Conservation (phyloP, 208 protist species). For the Crithidia sp. region DNA sequence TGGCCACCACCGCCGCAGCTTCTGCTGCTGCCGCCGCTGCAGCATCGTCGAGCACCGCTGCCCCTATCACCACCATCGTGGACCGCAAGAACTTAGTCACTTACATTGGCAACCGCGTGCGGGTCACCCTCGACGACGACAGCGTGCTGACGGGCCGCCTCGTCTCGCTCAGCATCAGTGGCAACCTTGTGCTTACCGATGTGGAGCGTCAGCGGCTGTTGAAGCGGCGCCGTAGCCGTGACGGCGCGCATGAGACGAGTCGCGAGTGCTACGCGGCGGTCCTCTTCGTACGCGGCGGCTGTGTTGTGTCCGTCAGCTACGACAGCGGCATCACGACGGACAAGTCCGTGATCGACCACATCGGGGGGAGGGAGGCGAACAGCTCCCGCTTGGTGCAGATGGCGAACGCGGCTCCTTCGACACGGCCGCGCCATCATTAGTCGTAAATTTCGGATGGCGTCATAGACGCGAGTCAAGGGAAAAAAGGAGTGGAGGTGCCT, state of each 20-base stretch:
- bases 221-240: constrained; percentile 38
- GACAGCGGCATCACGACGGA: constrained; percentile 72
- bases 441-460: no score
- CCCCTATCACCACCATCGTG: not conserved
- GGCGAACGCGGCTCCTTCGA: constrained; percentile 57
- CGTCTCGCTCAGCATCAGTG: constrained; percentile 65
- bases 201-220: constrained; percentile 63
- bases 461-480: not conserved
- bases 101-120: constrained; percentile 71
- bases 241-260: constrained; percentile 24
- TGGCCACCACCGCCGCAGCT: not conserved
- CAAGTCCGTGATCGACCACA: constrained; percentile 60
- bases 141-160: constrained; percentile 74
- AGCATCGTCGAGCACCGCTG: constrained; percentile 15
- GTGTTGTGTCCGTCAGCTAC: constrained; percentile 62
- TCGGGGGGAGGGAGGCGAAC: constrained; percentile 45
- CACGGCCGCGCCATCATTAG: constrained; percentile 9
- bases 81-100: constrained; percentile 56
- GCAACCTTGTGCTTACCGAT: constrained; percentile 83
- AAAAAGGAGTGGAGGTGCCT: not conserved
- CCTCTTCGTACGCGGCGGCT: constrained; percentile 78
- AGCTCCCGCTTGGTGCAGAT: constrained; percentile 61
- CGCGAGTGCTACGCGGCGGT: constrained; percentile 74
- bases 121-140: constrained; percentile 71
- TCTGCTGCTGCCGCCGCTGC: constrained; percentile 5